Base-by-base conservation (phyloP, 768 basidiomycete species). In the Amylocystis lapponica region DNA sequence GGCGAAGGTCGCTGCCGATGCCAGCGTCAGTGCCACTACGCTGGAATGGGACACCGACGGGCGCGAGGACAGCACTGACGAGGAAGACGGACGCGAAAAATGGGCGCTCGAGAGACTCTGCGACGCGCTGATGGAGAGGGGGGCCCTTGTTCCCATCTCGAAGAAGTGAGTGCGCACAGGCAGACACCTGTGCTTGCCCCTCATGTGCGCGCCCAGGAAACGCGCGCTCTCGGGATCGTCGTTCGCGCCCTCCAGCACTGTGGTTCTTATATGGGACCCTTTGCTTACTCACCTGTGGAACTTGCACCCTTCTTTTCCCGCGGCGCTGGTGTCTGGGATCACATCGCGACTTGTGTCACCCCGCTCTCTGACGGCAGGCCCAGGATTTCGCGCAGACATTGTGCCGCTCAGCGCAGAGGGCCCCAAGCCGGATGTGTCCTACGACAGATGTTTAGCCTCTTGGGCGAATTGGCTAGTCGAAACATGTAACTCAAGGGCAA, bases 81-180 rank as follows among this genome's bases (percentile, higher is more conserved):
- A 70, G 43, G 65, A 65, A 9, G 80, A 81, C 33, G 47, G 62
- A 11, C 77, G 74, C 54, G 85, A 88, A 57, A 63, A 61, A 36
- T 83, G 79, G 75, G 84, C 83, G 6, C 56, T 88, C 32, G 83
- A 87, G 41, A 63, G 64, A 27, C 62, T 98, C 2, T 82, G 79
- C 42, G 78, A 83, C 36, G 73, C 64, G 1, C 65, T 98, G 11
- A 52, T 87, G 37, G 80, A 79, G 44, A 77, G 74, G 47, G 91
- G 91, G 9, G 77, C 70, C 9, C 66, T 97, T 7, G 83, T 97
- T 3, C 93, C 95, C 7, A 51, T 86, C 2, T 84, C 90, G 1
- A 87, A 81, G 66, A 92, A 82, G 95, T 94, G 50, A 49, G 75
- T 53, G 36, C 16, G 25, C 9, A n/a, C 17, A 41, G 35, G 33